Evolutionary conservation across 495 filamentous ascomycete genomes (phyloP), one percentile per base, ranked within the genome.

Genomic region (Penicillium chermesinum): DNA sequence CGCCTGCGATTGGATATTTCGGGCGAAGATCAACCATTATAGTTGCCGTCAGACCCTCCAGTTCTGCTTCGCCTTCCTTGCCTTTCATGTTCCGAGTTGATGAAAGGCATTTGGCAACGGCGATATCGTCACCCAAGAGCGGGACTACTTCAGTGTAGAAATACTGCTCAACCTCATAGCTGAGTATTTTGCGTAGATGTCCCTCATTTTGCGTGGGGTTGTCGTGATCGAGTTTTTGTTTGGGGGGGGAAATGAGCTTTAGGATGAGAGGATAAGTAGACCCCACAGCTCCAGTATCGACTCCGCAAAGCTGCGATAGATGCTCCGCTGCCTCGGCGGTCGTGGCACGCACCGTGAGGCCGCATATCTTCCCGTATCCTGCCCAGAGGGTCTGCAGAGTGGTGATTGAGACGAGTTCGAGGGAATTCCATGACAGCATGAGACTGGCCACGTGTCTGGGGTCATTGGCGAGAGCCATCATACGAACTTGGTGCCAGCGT

Each of bases 341-440:
- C 10, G 42, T 53, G 1, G 67, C 62, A 35, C 58, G 53, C 1
- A 56, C 64, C 1, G 53, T 61, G 12, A 71, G 48, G 3, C 60
- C 59, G 37, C 67, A 69, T 25, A 71, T 64, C 2, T 61, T 46
- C 1, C 67, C 67, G 18, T 71, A 71, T 0, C 67, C 67, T 16
- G 67, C 67, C 65, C 67, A 71, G 1, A 71, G 51, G n/a, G 58
- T 66, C 22, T 71, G 67, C 2, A 71, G 40, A 10, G 50, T 59
- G n/a, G 42, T 57, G 50, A 62, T 69, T 0, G 62, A 62, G 38
- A 67, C 46, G 13, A 71, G 64, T 7, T 65, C 61, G 7, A 67
- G 57, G 10, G 61, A 54, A 53, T 67, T 56, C 58, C 59, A 59
- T 6, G 62, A 66, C 5, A 71, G 59, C 55, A 71, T 61, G 41